These are phyloP conservation scores for Gracilaria domingensis DNA, from an alignment of 23 red algal species.

Conservation along the genomic window DNA sequence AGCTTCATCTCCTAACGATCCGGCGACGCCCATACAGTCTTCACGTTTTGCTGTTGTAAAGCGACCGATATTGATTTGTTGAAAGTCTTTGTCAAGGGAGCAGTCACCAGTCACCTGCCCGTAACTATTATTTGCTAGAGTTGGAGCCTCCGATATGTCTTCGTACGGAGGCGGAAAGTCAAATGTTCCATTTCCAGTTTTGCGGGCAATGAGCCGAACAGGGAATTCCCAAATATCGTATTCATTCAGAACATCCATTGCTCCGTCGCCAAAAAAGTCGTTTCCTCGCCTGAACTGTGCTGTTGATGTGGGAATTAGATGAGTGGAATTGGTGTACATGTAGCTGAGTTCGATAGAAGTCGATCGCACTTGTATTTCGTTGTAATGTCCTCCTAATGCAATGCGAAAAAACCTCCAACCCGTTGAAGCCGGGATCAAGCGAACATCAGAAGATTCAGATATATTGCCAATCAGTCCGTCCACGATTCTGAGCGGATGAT, in stretches of 20 bases:
- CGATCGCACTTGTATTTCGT: not conserved
- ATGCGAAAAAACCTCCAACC: not conserved
- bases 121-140: not conserved
- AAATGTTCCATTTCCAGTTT: not conserved
- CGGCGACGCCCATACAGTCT: not conserved
- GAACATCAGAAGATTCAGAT: not conserved
- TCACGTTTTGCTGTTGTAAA: not conserved
- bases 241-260: not conserved
- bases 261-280: not conserved
- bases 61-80: not conserved
- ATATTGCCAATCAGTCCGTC: not conserved
- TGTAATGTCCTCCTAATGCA: not conserved
- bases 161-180: not conserved
- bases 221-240: not conserved
- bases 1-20: not conserved
- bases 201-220: not conserved
- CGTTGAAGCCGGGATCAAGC: not conserved
- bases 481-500: not conserved
- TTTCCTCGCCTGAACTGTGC: not conserved
- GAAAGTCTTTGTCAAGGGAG: not conserved
- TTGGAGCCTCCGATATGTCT: not conserved
- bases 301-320: not conserved
- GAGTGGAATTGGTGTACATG: not conserved
- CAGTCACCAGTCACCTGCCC: not conserved
- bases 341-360: not conserved